A percentile compares a stretch with the other conserved stretches of the same genome.
These are phyloP conservation scores for Apiospora malaysiana DNA, from an alignment of 2,329 filamentous ascomycete genomes.

Conservation along the genomic window DNA sequence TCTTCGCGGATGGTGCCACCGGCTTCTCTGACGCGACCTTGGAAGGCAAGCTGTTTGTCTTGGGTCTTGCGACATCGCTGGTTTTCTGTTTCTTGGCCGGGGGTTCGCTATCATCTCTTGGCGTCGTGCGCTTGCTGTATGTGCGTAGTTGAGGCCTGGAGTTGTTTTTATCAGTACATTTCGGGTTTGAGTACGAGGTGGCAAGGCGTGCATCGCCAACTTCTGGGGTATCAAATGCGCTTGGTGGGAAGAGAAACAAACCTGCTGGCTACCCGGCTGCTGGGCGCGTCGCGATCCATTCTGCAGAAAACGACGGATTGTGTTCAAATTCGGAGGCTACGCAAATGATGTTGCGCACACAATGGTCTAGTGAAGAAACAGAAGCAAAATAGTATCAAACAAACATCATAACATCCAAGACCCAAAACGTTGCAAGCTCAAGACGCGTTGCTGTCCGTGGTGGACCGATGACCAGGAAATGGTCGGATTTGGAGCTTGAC, in stretches of 20 bases:
- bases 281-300: conserved; percentile 10
- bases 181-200: too few species aligned
- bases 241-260: background rate
- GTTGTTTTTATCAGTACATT: background rate
- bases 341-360: background rate
- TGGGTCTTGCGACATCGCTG: background rate
- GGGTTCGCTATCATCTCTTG: conserved; percentile 33
- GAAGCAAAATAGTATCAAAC: background rate
- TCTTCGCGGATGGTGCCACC: background rate
- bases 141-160: conserved; percentile 42
- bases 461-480: background rate
- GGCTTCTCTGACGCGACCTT: background rate
- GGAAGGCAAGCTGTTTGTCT: background rate
- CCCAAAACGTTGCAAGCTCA: background rate
- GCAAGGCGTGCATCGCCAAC: background rate
- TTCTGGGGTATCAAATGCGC: background rate
- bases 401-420: background rate
- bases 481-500: background rate
- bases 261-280: background rate
- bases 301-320: background rate
- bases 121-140: conserved; percentile 42
- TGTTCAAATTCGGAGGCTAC: background rate
- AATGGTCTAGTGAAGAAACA: background rate
- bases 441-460: background rate
- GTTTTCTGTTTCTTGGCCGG: conserved; percentile 32